Evolutionary conservation across 169 alveolate genomes (phyloP).

Genomic region (Plasmodium gallinaceum): DNA sequence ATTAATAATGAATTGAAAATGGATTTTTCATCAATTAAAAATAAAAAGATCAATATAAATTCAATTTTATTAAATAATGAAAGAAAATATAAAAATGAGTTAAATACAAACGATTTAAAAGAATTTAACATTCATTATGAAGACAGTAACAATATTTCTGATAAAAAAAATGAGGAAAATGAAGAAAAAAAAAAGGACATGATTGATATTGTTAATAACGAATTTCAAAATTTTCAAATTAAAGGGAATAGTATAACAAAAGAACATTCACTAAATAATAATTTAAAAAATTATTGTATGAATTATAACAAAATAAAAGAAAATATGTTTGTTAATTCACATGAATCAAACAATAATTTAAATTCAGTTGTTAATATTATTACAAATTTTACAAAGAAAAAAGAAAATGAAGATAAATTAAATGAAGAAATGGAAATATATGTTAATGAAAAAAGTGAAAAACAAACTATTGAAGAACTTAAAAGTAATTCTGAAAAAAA

Average conservation of each 20-base stretch:
- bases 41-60: too few species aligned
- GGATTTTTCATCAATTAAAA: too few species aligned
- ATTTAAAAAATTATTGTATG: not conserved
- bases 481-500: not conserved
- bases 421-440: not conserved
- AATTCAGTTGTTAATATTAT: not conserved
- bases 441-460: not conserved
- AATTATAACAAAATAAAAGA: not conserved
- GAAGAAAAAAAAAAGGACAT: too few species aligned
- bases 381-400: not conserved
- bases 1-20: too few species aligned
- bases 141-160: too few species aligned
- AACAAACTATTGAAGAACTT: not conserved
- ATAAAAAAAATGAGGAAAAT: too few species aligned
- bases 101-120: too few species aligned
- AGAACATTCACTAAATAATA: not conserved
- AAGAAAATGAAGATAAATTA: not conserved
- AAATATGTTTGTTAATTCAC: not conserved
- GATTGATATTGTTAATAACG: not conserved
- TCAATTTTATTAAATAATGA: too few species aligned
- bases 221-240: not conserved
- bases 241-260: not conserved
- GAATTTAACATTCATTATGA: too few species aligned
- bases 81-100: too few species aligned
- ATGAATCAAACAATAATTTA: not conserved